Base-by-base conservation (phyloP, 176 grass and related monocot genomes). In the Bromus sterilis region DNA sequence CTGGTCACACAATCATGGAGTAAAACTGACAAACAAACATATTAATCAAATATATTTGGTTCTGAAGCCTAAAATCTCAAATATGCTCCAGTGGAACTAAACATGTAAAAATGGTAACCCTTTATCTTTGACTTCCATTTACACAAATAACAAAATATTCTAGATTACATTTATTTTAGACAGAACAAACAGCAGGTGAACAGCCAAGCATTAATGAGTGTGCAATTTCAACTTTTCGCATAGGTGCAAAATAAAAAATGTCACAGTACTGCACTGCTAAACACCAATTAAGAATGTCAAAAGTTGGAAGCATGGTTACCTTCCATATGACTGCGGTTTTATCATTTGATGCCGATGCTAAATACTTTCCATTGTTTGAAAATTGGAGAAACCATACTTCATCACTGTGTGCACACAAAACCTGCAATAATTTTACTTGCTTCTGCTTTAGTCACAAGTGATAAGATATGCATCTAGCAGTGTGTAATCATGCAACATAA, bases 311-410 rank as follows among this genome's bases (percentile, higher is more conserved):
- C n/a, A 74, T 31, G 68, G 33, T 70, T 97, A 98, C 95, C 95
- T 98, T 93, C 95, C 95, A 98, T 87, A 98, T 93, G 76, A 98
- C 93, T 79, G 92, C 78, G 2, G 92, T 87, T 84, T 80, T 89
- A 87, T 98, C 95, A 68, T 87, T 87, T 41, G 95, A 98, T 36
- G 92, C 85, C 49, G 95, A 94, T 57, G 95, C 95, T 81, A 98
- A 86, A 90, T 93, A 98, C 68, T 91, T 94, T 13, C 95, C 95
- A 35, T 89, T 83, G 66, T 94, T 93, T 78, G 95, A 94, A 84
- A 98, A 98, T 57, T 93, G 95, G 71, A 98, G 43, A 86, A 91
- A 98, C 92, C 92, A 98, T 78, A 98, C 92, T 89, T 98, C 95
- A 81, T 91, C 95, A 76, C 12, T 35, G 44, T 98, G 95, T 66